A percentile compares a stretch with the other conserved stretches of the same genome.
These are phyloP conservation scores for Chlorella sorokiniana DNA, from an alignment of 139 green algal genomes.

Conservation along the genomic window DNA sequence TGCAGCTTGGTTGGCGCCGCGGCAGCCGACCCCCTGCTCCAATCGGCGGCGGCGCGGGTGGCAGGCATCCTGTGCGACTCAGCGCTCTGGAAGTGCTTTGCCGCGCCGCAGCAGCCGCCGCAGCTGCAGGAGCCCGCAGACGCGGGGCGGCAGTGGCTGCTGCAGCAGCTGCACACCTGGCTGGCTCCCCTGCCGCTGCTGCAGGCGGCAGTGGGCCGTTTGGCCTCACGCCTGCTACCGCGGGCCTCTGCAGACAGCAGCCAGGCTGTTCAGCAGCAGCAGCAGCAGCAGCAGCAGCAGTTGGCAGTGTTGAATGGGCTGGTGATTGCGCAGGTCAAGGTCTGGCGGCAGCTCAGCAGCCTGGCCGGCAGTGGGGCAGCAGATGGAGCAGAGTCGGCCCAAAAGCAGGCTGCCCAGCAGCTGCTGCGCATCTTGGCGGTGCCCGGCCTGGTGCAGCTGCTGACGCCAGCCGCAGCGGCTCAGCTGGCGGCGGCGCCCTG, in stretches of 20 bases:
- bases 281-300: constrained; percentile 33
- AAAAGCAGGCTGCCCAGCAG: neutral
- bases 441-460: neutral
- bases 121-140: constrained; percentile 17
- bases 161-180: constrained; percentile 28
- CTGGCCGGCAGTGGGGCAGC: neutral
- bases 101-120: neutral
- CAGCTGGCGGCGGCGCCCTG: neutral
- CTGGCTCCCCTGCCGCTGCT: constrained; percentile 28
- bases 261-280: constrained; percentile 1
- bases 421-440: constrained; percentile 8
- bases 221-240: constrained; percentile 1
- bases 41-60: constrained; percentile 3
- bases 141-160: constrained; percentile 10
- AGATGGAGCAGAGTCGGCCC: too few species aligned
- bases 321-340: neutral
- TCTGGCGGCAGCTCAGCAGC: neutral
- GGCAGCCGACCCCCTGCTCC: neutral
- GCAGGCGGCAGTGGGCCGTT: constrained; percentile 13
- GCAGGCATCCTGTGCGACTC: neutral
- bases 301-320: constrained; percentile 20
- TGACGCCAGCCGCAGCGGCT: neutral
- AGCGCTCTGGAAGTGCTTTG: constrained; percentile 18
- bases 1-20: constrained; percentile 8
- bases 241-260: neutral